A percentile compares a stretch with the other conserved stretches of the same genome.
phyloP scores from a whole-genome alignment of 1,284 basidiomycete genomes.

The Leccinum subatratum region DNA sequence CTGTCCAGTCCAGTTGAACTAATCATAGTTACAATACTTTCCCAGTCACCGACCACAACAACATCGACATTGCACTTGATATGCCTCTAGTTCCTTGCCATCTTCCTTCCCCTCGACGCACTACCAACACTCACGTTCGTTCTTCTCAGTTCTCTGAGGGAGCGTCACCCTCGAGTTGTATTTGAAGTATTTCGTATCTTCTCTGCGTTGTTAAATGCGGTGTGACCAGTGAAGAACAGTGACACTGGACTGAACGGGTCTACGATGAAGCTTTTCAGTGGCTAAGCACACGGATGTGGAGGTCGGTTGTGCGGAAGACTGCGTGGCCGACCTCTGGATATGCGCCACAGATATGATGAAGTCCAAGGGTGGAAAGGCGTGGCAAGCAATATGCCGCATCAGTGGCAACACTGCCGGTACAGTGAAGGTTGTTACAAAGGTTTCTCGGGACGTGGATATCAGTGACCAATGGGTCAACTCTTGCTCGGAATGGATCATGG shows the following conservation, averaged over 20 bases:
- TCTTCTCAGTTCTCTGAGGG: slow-evolving; percentile 66
- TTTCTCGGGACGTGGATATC: slow-evolving; percentile 55
- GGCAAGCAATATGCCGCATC: slow-evolving; percentile 76
- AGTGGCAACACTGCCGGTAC: slow-evolving; percentile 70
- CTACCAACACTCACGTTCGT: slow-evolving; percentile 67
- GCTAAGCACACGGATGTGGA: slow-evolving; percentile 81
- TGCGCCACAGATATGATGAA: slow-evolving; percentile 72
- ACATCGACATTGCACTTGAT: slow-evolving; percentile 75
- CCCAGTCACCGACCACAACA: slow-evolving; percentile 59
- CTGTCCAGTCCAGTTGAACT: slow-evolving; percentile 69
- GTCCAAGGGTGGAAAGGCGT: slow-evolving; percentile 62
- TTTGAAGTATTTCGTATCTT: slow-evolving; percentile 82
- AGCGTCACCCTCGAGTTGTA: slow-evolving; percentile 71
- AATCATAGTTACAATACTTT: slow-evolving; percentile 60
- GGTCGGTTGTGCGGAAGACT: slow-evolving; percentile 78
- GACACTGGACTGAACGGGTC: slow-evolving; percentile 67
- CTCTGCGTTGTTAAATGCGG: slow-evolving; percentile 61
- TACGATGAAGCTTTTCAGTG: slow-evolving; percentile 73
- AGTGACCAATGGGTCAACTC: too few relatives aligned
- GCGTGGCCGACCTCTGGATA: slow-evolving; percentile 82
- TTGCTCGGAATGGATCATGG: slow-evolving; percentile 13
- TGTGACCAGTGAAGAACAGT: slow-evolving; percentile 55
- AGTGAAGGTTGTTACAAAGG: slow-evolving; percentile 68
- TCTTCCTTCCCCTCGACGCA: slow-evolving; percentile 86
- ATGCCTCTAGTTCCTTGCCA: slow-evolving; percentile 77